Base-by-base conservation (phyloP, 441 rosid genomes). In the Melianthus villosus region DNA sequence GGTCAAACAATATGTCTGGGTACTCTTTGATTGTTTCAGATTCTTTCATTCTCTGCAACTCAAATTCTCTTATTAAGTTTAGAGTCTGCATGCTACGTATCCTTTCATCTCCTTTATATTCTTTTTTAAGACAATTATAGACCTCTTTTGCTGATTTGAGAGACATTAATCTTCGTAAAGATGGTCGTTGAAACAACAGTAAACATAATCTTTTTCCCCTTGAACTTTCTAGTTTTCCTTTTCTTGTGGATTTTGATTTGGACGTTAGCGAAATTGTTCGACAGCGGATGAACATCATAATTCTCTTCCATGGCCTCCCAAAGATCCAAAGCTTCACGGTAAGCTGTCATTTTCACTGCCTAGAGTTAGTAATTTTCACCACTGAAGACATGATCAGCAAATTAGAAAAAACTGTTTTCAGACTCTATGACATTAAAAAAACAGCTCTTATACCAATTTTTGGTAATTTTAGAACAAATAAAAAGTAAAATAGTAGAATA, bases 11-110 rank as follows among this genome's bases (percentile, higher is more conserved):
- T 12, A 23, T 14, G 34, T 41, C 35, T 26, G 9, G 16, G 10
- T 41, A 41, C 46, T 41, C 46, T 41, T 41, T 41, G 11, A 41
- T 27, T 3, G 45, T n/a, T 9, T 25, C 46, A 9, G 46, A 11
- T 12, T 14, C 7, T 12, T 41, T 41, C 46, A 41, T 30, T 26
- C 22, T 31, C 22, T 44, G 38, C 49, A 31, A 7, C 46, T 26
- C 34, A 31, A 44, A 44, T 4, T 32, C 48, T n/a, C 38, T 9
- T 0, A 32, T 20, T 18, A 32, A 4, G 20, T 44, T 44, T 38
- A 31, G 10, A 16, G 22, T 18, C 14, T 44, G 22, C 38, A 44
- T 44, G 3, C 48, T 25, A 19, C 13, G 3, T 0, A 44, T 44
- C 17, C 29, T 44, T 20, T 44, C 50, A 9, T 44, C 50, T 32